These are phyloP conservation scores for Mastigamoeba balamuthi DNA, from an alignment of 78 protist genomes.

Conservation along the genomic window DNA sequence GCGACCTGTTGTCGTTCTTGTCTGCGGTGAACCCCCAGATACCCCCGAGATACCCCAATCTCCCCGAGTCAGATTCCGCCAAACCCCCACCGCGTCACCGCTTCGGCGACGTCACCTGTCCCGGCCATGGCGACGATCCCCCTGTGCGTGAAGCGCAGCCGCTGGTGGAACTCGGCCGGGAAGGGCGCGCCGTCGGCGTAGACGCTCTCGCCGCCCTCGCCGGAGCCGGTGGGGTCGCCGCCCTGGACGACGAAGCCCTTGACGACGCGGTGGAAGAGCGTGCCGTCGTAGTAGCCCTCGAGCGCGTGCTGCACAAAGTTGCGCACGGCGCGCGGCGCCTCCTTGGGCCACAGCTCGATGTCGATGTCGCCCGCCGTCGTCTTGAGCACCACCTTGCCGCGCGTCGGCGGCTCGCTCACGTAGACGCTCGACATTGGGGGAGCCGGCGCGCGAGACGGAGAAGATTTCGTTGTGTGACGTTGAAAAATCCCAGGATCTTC, in stretches of 20 bases:
- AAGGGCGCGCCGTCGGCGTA: conserved; percentile 63
- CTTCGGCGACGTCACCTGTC: too few species aligned
- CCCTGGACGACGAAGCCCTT: conserved; percentile 73
- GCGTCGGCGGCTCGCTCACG: conserved; percentile 67
- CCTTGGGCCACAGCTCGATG: conserved; percentile 86
- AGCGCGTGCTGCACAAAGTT: conserved; percentile 80
- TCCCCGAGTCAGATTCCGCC: too few species aligned
- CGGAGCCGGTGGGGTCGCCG: conserved; percentile 92
- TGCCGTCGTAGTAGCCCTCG: conserved; percentile 76
- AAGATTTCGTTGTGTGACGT: too few species aligned
- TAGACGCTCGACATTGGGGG: too few species aligned
- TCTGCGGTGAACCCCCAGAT: not conserved
- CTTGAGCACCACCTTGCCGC: conserved; percentile 73
- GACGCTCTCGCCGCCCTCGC: conserved; percentile 75
- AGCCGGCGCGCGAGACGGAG: too few species aligned
- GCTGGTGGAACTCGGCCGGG: conserved; percentile 75
- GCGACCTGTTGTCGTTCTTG: conserved; percentile 60
- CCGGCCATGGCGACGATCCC: conserved; percentile 64
- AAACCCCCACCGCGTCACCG: too few species aligned
- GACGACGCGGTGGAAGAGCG: conserved; percentile 77
- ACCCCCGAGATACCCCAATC: too few species aligned
- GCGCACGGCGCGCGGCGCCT: conserved; percentile 66
- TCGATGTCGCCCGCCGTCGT: conserved; percentile 79
- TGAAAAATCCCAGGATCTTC: too few species aligned
- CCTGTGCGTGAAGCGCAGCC: conserved; percentile 50